A percentile compares a stretch with the other conserved stretches of the same genome.
Conservation (phyloP, 2,329 filamentous ascomycete species). For the Blastomyces percursus region DNA sequence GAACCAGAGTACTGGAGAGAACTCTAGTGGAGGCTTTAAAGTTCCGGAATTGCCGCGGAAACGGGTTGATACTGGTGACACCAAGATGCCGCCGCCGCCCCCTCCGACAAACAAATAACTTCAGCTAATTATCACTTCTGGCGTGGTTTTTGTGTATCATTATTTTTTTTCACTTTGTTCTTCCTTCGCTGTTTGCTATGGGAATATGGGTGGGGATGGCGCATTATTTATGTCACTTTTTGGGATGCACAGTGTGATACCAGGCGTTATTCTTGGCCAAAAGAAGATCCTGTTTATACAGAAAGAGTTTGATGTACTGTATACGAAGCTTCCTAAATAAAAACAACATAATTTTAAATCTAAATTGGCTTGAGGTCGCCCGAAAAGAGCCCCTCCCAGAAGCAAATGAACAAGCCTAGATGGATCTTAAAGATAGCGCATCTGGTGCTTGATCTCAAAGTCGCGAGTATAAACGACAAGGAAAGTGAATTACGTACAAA, state of each 20-base stretch:
- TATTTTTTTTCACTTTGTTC: background rate
- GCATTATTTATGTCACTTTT: background rate
- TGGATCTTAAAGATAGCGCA: background rate
- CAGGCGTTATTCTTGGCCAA: background rate
- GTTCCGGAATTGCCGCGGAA: slow-evolving; percentile 69
- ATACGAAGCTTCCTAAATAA: background rate
- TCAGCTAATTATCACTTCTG: background rate
- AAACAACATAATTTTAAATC: background rate
- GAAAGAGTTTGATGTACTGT: background rate
- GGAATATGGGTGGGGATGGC: slow-evolving; percentile 5
- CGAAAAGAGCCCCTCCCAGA: background rate
- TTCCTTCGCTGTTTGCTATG: background rate
- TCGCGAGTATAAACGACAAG: background rate
- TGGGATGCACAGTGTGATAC: background rate
- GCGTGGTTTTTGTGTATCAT: background rate
- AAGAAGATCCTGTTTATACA: background rate
- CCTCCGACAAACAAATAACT: slow-evolving; percentile 20
- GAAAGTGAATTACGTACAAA: background rate
- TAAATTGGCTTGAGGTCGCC: background rate
- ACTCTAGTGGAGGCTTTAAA: slow-evolving; percentile 50
- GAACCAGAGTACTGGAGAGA: slow-evolving; percentile 17
- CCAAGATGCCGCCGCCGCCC: slow-evolving; percentile 42
- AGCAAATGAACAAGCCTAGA: background rate
- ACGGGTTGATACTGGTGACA: slow-evolving; percentile 55
- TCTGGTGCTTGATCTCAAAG: background rate